Conservation (phyloP, 768 basidiomycete genomes). For the Russula foetens region DNA sequence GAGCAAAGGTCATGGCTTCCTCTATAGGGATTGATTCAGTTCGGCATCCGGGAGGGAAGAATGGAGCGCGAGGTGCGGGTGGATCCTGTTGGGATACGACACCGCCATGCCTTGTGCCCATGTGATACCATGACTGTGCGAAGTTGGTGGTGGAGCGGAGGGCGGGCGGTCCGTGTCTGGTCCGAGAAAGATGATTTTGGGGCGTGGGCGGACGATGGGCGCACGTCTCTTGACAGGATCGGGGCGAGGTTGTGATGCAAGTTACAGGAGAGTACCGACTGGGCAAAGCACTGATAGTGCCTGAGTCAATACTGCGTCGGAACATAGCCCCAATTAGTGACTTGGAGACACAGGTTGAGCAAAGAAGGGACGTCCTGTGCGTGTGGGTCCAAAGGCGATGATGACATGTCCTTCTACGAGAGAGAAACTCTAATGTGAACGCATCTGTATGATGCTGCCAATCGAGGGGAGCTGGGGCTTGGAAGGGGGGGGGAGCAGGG, state of each 20-base stretch:
- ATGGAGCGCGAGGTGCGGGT: background rate
- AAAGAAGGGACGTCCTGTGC: background rate
- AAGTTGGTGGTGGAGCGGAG: background rate
- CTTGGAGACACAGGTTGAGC: background rate
- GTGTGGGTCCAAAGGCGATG: background rate
- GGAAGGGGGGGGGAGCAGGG: background rate
- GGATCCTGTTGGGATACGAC: background rate
- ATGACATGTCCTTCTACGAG: background rate
- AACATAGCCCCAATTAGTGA: background rate
- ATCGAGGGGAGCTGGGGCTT: background rate
- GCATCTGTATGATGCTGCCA: background rate
- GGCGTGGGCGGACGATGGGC: background rate
- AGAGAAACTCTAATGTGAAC: background rate
- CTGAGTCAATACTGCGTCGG: background rate
- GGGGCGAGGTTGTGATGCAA: background rate
- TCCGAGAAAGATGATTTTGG: background rate
- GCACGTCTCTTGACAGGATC: background rate
- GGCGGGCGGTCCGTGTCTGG: background rate
- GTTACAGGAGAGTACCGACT: background rate
- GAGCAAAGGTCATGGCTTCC: background rate
- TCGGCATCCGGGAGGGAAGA: background rate
- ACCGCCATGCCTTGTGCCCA: no score
- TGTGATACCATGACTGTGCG: background rate
- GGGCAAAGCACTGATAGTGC: background rate
- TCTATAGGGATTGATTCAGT: background rate